phyloP scores from a whole-genome alignment of 1,284 basidiomycete species.

The Marasmius oreades region DNA sequence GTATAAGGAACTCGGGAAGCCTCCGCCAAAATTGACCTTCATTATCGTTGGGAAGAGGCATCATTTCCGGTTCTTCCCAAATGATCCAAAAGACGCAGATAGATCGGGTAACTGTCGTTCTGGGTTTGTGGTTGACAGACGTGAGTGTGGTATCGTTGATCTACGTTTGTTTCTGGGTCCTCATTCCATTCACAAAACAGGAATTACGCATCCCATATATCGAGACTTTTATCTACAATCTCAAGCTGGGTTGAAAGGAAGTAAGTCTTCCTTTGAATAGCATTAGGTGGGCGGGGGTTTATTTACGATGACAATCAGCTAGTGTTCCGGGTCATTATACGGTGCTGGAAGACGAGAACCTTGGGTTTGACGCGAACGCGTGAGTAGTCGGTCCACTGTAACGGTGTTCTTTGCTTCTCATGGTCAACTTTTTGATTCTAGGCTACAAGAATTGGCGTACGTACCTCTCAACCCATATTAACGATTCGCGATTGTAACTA shows the following conservation, averaged over 20 bases:
- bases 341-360: constrained; percentile 18
- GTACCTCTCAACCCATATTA: constrained; percentile 4
- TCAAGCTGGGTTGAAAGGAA: constrained; percentile 34
- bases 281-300: not conserved
- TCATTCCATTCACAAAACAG: constrained; percentile 10
- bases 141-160: constrained; percentile 11
- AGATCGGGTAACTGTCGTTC: constrained; percentile 28
- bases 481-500: not conserved
- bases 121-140: constrained; percentile 29
- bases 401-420: not conserved
- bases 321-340: constrained; percentile 34
- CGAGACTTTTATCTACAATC: constrained; percentile 35
- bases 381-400: constrained; percentile 10
- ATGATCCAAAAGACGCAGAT: constrained; percentile 16
- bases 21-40: constrained; percentile 26
- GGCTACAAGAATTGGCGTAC: constrained; percentile 23
- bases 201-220: constrained; percentile 28
- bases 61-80: constrained; percentile 38
- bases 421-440: not conserved
- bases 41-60: constrained; percentile 39
- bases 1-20: constrained; percentile 9
- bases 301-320: constrained; percentile 17
- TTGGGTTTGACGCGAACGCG: constrained; percentile 15
- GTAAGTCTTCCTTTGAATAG: constrained; percentile 24
- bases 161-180: not conserved